Evolutionary conservation across 2,329 filamentous ascomycete genomes (phyloP), one percentile per base, ranked within the genome.

Genomic region (Penicillium polonicum): DNA sequence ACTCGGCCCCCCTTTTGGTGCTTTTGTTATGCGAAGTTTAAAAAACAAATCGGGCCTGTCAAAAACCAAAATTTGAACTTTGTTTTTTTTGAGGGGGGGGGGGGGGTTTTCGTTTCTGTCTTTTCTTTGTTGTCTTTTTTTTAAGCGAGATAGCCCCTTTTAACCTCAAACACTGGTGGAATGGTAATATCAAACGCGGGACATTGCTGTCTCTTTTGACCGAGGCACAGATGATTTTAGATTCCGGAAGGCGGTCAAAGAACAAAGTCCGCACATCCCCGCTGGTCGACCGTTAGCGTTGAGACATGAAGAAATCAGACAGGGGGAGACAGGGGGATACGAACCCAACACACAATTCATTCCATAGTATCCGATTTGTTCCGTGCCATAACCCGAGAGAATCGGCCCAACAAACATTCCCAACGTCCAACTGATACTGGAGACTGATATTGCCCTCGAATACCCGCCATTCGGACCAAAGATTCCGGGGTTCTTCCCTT

Each of bases 401-500:
- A 68, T 60, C 2, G 65, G 66, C 5, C 67, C 62, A 29, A 68
- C n/a, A 19, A 71, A 63, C 23, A 65, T 49, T 9, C 68, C 68
- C 2, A 55, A 21, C 0, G 64, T 66, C 65, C 65, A 69, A 46
- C 67, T 65, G 41, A 69, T 59, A 48, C 62, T 68, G 2, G 59
- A 50, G 9, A 69, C 54, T n/a, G 64, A 70, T 10, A 68, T 55
- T 5, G 60, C 66, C 5, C 66, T 57, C 2, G 67, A 70, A 43
- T 67, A 70, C 0, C 67, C 68, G 13, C 68, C 68, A 52, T 68
- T 65, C 3, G 60, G 60, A 3, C 67, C 68, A 23, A 70, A 70
- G 35, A 69, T 61, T 2, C 68, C 67, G 0, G 68, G 67, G 8
- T 60, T 38, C 6, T 59, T 36, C 1, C 44, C 51, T 48, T 69